Evolutionary conservation across 805 yeast genomes (phyloP).

Genomic region (Lipomyces chichibuensis): DNA sequence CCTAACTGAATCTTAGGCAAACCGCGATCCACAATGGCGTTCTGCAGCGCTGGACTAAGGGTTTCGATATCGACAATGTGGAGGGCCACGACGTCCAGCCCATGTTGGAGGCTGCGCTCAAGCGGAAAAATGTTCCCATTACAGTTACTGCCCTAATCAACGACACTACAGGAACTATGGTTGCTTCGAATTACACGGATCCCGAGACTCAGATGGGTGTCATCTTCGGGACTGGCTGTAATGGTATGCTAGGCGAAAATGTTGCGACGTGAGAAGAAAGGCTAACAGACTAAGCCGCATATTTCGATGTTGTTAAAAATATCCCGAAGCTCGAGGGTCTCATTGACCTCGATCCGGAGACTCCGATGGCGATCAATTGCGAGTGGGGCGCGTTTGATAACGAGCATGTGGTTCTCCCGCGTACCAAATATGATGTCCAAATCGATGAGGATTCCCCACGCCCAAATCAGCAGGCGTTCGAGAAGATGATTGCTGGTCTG

Average conservation of each 20-base stretch:
- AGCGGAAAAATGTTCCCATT: constrained; percentile 69
- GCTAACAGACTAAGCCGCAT: constrained; percentile 41
- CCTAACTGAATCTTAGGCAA: constrained; percentile 49
- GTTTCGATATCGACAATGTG: constrained; percentile 89
- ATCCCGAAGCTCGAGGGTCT: constrained; percentile 82
- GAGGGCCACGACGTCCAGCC: constrained; percentile 96
- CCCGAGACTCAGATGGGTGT: constrained; percentile 89
- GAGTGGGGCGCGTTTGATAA: constrained; percentile 98
- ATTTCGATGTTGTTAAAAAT: constrained; percentile 72
- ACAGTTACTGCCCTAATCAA: constrained; percentile 89
- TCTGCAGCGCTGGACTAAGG: constrained; percentile 96
- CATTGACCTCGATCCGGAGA: constrained; percentile 63
- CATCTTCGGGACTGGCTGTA: constrained; percentile 96
- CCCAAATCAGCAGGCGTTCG: constrained; percentile 94
- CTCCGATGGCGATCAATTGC: constrained; percentile 95
- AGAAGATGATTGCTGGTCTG: constrained; percentile 97
- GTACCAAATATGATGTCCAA: constrained; percentile 81
- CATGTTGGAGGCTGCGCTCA: constrained; percentile 77
- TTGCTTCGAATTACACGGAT: constrained; percentile 92
- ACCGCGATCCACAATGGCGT: constrained; percentile 80
- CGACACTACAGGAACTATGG: constrained; percentile 96
- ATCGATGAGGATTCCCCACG: constrained; percentile 89
- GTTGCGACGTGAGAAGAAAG: too few relatives aligned
- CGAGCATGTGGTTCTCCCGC: constrained; percentile 79
- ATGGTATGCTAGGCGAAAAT: constrained; percentile 66